Conservation (phyloP, 257 asterid genomes). For the Leonotis leonurus region DNA sequence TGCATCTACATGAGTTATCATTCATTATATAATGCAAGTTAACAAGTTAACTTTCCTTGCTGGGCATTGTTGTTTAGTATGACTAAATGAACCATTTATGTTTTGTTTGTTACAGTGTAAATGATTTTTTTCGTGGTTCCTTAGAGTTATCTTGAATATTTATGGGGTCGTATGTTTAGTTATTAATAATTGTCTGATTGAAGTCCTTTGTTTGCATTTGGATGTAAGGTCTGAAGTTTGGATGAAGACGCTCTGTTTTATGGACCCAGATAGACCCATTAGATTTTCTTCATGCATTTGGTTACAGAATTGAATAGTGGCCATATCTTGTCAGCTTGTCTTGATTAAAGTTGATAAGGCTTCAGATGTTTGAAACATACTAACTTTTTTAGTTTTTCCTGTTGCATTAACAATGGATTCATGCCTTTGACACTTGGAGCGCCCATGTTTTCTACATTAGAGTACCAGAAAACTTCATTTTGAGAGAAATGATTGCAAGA, state of each 20-base stretch:
- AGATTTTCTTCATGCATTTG: not conserved
- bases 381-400: not conserved
- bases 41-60: slow-evolving; percentile 3
- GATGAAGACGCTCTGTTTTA: not conserved
- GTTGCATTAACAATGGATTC: not conserved
- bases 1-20: not conserved
- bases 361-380: slow-evolving; percentile 1
- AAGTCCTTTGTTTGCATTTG: not conserved
- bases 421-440: not conserved
- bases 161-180: not conserved
- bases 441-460: not conserved
- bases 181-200: not conserved
- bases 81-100: not conserved
- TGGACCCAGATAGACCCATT: not conserved
- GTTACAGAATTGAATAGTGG: not conserved
- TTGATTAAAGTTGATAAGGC: not conserved
- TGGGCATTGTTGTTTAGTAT: not conserved
- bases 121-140: not conserved
- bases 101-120: slow-evolving; percentile 3
- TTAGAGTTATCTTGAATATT: not conserved
- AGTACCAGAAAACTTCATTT: not conserved
- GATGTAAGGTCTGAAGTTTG: not conserved
- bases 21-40: not conserved
- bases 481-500: not conserved
- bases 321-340: not conserved